These are phyloP conservation scores for Heliocybe sulcata DNA, from an alignment of 1,284 basidiomycete genomes.

Conservation along the genomic window DNA sequence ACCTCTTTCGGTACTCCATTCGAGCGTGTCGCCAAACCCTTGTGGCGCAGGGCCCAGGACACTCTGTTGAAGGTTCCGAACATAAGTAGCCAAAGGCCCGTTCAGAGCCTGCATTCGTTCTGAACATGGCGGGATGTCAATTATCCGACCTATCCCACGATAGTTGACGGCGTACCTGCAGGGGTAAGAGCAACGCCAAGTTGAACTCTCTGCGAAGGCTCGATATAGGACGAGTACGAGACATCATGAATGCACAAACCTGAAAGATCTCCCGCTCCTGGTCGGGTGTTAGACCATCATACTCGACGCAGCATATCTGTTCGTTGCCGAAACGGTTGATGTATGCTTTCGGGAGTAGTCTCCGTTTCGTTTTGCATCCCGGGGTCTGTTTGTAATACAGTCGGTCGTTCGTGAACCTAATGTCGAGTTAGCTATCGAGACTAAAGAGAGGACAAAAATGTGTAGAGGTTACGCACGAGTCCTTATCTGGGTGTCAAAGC, in stretches of 20 bases:
- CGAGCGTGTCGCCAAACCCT: conserved; percentile 34
- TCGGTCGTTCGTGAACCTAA: conserved; percentile 35
- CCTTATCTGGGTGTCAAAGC: conserved; percentile 40
- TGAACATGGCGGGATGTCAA: conserved; percentile 11
- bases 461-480: conserved; percentile 35
- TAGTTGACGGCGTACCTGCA: conserved; percentile 26
- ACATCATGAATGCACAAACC: conserved; percentile 25
- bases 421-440: too few relatives aligned
- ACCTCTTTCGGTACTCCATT: conserved; percentile 34
- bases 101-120: conserved; percentile 40
- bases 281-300: conserved; percentile 47
- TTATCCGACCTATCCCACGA: not conserved
- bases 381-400: conserved; percentile 41
- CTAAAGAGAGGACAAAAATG: not conserved
- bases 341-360: conserved; percentile 41
- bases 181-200: conserved; percentile 33
- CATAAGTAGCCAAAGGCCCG: conserved; percentile 32
- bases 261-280: conserved; percentile 74
- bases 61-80: conserved; percentile 31
- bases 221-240: not conserved
- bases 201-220: conserved; percentile 31
- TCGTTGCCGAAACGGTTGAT: conserved; percentile 51
- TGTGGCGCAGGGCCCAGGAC: conserved; percentile 25
- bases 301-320: conserved; percentile 69
- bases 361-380: conserved; percentile 14